These are phyloP conservation scores for Alternaria postmessia DNA, from an alignment of 2,329 filamentous ascomycete genomes.

Conservation along the genomic window DNA sequence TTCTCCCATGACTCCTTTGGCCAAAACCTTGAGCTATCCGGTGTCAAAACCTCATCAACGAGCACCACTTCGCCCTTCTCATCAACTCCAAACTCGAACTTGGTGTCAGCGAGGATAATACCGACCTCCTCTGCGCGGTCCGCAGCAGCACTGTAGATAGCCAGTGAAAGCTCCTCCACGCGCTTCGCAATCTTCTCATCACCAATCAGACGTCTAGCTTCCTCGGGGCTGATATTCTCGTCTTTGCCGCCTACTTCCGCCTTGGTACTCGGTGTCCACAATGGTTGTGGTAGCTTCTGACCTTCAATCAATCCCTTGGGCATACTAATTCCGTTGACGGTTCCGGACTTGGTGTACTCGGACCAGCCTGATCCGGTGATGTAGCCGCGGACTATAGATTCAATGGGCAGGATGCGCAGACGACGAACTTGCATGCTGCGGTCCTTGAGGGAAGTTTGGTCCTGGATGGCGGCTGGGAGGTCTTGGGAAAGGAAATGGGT, in stretches of 20 bases:
- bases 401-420: slow-evolving; percentile 77
- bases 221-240: slow-evolving; percentile 81
- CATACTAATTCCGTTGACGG: slow-evolving; percentile 79
- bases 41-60: slow-evolving; percentile 86
- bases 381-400: slow-evolving; percentile 89
- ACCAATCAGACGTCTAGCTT: slow-evolving; percentile 65
- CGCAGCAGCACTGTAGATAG: slow-evolving; percentile 70
- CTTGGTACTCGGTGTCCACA: slow-evolving; percentile 87
- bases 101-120: slow-evolving; percentile 80
- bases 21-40: slow-evolving; percentile 83
- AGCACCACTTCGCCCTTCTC: slow-evolving; percentile 71
- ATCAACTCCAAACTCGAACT: slow-evolving; percentile 79
- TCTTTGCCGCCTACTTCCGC: slow-evolving; percentile 80
- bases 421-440: slow-evolving; percentile 81
- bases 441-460: slow-evolving; percentile 55
- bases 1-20: slow-evolving; percentile 71
- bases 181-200: slow-evolving; percentile 69
- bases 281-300: slow-evolving; percentile 71
- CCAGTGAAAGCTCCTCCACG: slow-evolving; percentile 71
- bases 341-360: slow-evolving; percentile 77
- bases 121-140: slow-evolving; percentile 71
- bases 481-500: slow-evolving; percentile 70
- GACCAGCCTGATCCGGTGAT: slow-evolving; percentile 85
- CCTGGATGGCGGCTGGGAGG: slow-evolving; percentile 60
- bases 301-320: slow-evolving; percentile 74